phyloP scores from a whole-genome alignment of 1,139 yeast species.

The Schizosaccharomyces versatilis region DNA sequence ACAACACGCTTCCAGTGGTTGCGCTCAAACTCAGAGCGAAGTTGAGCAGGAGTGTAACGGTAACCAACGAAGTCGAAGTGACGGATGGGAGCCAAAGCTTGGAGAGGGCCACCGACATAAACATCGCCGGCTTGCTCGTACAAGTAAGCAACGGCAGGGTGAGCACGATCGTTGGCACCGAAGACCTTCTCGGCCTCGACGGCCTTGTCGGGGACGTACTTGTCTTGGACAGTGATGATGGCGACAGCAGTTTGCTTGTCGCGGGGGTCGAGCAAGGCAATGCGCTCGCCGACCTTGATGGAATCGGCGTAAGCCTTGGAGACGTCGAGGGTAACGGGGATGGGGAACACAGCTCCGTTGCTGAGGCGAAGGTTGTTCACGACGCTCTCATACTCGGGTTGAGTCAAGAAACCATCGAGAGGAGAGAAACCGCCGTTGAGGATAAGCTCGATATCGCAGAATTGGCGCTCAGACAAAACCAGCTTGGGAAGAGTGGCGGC shows the following conservation, averaged over 20 bases:
- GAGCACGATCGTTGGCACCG: conserved; percentile 82
- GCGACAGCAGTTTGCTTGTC: conserved; percentile 56
- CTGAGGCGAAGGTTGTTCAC: conserved; percentile 55
- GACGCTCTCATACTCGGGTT: conserved; percentile 59
- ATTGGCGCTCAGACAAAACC: conserved; percentile 60
- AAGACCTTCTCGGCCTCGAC: conserved; percentile 67
- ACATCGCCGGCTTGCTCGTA: conserved; percentile 54
- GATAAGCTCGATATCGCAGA: conserved; percentile 81
- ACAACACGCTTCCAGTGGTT: conserved; percentile 81
- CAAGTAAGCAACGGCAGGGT: conserved; percentile 71
- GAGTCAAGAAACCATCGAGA: conserved; percentile 59
- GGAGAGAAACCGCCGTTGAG: conserved; percentile 92
- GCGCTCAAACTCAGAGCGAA: conserved; percentile 58
- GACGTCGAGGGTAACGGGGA: conserved; percentile 80
- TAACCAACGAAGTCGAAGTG: conserved; percentile 79
- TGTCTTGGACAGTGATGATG: conserved; percentile 44
- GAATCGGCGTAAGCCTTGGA: conserved; percentile 29
- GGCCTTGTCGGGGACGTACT: conserved; percentile 60
- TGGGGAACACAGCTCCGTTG: conserved; percentile 70
- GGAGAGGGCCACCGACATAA: conserved; percentile 71
- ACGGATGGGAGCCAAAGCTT: conserved; percentile 62
- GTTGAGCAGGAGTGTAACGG: conserved; percentile 76
- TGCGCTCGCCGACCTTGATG: conserved; percentile 35
- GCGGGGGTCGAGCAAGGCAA: conserved; percentile 62
- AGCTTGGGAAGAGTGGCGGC: conserved; percentile 32